Base-by-base conservation (phyloP, 2,329 filamentous ascomycete species). In the Talaromyces sp. region DNA sequence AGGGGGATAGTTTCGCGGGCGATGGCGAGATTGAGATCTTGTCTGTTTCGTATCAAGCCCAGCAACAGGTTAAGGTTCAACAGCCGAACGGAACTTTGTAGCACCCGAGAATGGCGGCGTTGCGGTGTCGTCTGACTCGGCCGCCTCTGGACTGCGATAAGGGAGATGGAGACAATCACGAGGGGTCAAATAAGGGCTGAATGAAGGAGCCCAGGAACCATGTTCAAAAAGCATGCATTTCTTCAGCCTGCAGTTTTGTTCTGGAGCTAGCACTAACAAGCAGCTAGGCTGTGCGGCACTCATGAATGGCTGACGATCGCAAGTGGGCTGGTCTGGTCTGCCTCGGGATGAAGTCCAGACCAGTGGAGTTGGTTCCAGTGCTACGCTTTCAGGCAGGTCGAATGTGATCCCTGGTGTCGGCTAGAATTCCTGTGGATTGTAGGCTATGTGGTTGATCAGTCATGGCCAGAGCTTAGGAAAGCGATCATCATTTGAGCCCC, bases 261-360 rank as follows among this genome's bases (percentile, higher is more conserved):
- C 50, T 54, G 50, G 31, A 33, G 40, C n/a, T 31, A 33, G 40
- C n/a, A 42, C 56, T 58, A 58, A 46, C 28, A 21, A 46, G 39
- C 40, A 58, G 39, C 25, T 25, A 39, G 42, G 28, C 3, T 4
- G 11, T 7, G 21, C 21, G 37, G 37, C 55, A 23, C 14, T 57
- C 42, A 35, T 48, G 57, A 59, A 48, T 59, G 57, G 57, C 44
- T 48, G 57, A 25, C 40, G 57, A 37, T 59, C 18, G 31, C 56
- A 46, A 25, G 39, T 35, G 40, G 56, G 56, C 28, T 58, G 56
- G 56, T 9, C n/a, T 42, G 37, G 56, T 48, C 28, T 59, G 18
- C 55, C 57, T 59, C 57, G 57, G 57, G 31, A 37, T 39, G 39
- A 11, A 59, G 42, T 59, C 57, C 57, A 59, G 57, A 50, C 57